Conservation (phyloP, 768 basidiomycete genomes). For the Coprinopsis cinerea region DNA sequence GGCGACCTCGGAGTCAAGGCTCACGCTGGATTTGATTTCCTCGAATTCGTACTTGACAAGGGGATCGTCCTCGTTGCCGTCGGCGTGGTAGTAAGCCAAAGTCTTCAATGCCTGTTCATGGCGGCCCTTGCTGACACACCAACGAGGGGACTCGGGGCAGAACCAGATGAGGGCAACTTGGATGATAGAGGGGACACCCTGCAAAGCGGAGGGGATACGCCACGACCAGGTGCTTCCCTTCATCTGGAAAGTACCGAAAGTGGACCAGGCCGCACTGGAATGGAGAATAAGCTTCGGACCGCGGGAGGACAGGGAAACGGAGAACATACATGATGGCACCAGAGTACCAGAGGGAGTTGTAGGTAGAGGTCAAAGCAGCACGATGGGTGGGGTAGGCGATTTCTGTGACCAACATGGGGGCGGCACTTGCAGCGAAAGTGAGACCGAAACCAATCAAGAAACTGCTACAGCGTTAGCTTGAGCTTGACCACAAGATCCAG, state of each 20-base stretch:
- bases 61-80: constrained; percentile 63
- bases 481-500: background rate
- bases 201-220: constrained; percentile 74
- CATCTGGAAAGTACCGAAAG: constrained; percentile 75
- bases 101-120: constrained; percentile 61
- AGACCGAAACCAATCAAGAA: constrained; percentile 76
- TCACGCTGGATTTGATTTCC: constrained; percentile 76
- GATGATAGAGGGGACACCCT: constrained; percentile 61
- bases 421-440: constrained; percentile 68
- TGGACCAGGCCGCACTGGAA: constrained; percentile 72
- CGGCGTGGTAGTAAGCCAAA: constrained; percentile 80
- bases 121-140: constrained; percentile 69
- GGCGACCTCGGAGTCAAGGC: constrained; percentile 57
- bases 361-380: constrained; percentile 68
- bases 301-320: background rate
- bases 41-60: constrained; percentile 70
- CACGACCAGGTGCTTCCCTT: constrained; percentile 64
- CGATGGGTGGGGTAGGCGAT: constrained; percentile 83
- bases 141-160: constrained; percentile 82
- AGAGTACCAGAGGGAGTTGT: constrained; percentile 85
- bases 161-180: constrained; percentile 65
- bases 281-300: background rate
- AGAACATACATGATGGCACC: constrained; percentile 65
- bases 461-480: constrained; percentile 19
- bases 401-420: constrained; percentile 82